phyloP scores from a whole-genome alignment of 2,329 filamentous ascomycete genomes.

The Colletotrichum sp. region DNA sequence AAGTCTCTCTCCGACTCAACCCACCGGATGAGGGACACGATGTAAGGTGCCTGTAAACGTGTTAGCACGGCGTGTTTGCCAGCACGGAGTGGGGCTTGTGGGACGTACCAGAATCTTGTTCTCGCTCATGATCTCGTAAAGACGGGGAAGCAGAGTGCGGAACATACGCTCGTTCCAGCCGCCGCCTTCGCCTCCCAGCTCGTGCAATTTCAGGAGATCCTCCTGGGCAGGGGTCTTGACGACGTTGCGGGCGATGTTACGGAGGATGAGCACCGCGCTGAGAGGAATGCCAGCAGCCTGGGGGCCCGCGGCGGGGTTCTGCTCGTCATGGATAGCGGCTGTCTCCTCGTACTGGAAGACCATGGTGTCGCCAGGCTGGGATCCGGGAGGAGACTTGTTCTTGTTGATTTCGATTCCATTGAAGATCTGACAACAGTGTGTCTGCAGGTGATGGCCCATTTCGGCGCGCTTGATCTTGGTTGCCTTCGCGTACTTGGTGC shows the following conservation, averaged over 20 bases:
- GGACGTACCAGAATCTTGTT: conserved; percentile 64
- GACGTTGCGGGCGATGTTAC: conserved; percentile 76
- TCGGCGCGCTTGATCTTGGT: conserved; percentile 52
- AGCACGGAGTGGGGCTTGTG: not conserved
- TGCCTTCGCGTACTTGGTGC: conserved; percentile 58
- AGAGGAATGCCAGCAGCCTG: conserved; percentile 81
- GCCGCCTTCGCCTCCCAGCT: conserved; percentile 50
- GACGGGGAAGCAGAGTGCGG: conserved; percentile 65
- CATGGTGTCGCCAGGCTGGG: conserved; percentile 60
- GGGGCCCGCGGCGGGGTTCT: conserved; percentile 59
- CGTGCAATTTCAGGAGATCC: conserved; percentile 53
- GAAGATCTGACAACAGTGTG: conserved; percentile 55
- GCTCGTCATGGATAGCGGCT: conserved; percentile 58
- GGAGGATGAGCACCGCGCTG: conserved; percentile 76
- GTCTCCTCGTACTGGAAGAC: conserved; percentile 62
- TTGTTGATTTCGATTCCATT: conserved; percentile 16
- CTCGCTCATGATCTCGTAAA: conserved; percentile 74
- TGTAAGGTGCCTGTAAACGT: not conserved
- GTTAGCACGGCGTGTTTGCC: not conserved
- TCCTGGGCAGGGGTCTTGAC: conserved; percentile 66
- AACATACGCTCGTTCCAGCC: conserved; percentile 74
- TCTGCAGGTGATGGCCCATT: conserved; percentile 70
- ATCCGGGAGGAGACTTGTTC: not conserved
- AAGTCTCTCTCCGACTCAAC: conserved; percentile 7
- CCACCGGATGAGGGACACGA: conserved; percentile 10